Evolutionary conservation across 31 red algal species (phyloP).

Genomic region (Bonnemaisonia californica): DNA sequence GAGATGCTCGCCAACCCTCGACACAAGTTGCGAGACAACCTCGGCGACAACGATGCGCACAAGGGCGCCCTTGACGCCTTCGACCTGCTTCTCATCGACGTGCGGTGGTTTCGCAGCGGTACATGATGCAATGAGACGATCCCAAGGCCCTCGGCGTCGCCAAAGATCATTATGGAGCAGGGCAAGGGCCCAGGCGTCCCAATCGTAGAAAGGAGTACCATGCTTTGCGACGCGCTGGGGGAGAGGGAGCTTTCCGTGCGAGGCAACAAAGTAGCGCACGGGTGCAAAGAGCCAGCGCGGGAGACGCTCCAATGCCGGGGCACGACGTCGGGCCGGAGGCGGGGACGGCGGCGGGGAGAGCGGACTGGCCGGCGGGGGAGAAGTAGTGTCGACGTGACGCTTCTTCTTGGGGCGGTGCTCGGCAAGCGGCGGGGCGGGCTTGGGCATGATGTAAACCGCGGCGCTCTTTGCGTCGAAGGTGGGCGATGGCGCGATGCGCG

Average conservation of each 20-base stretch:
- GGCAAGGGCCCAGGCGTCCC: constrained; percentile 35
- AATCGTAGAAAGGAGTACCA: constrained; percentile 37
- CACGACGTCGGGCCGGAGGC: neutral
- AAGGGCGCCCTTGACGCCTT: constrained; percentile 22
- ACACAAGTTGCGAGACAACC: constrained; percentile 28
- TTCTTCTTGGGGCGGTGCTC: constrained; percentile 16
- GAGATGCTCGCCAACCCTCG: neutral
- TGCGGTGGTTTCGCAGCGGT: constrained; percentile 28
- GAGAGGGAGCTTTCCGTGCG: constrained; percentile 8
- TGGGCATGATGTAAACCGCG: constrained; percentile 9
- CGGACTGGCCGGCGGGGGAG: neutral
- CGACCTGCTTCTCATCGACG: constrained; percentile 7
- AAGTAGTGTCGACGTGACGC: constrained; percentile 13
- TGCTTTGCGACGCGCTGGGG: constrained; percentile 4
- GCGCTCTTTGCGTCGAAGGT: neutral
- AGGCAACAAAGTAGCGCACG: constrained; percentile 21
- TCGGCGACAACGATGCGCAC: constrained; percentile 36
- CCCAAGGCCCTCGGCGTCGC: constrained; percentile 32
- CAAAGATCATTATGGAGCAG: constrained; percentile 7
- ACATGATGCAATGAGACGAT: constrained; percentile 31
- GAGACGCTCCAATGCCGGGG: constrained; percentile 33
- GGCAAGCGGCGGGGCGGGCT: neutral
- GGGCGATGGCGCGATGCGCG: constrained; percentile 1
- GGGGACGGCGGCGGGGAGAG: constrained; percentile 6
- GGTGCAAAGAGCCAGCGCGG: constrained; percentile 24